Conservation (phyloP, 805 yeast genomes). For the Sugiyamaella lignohabitans region DNA sequence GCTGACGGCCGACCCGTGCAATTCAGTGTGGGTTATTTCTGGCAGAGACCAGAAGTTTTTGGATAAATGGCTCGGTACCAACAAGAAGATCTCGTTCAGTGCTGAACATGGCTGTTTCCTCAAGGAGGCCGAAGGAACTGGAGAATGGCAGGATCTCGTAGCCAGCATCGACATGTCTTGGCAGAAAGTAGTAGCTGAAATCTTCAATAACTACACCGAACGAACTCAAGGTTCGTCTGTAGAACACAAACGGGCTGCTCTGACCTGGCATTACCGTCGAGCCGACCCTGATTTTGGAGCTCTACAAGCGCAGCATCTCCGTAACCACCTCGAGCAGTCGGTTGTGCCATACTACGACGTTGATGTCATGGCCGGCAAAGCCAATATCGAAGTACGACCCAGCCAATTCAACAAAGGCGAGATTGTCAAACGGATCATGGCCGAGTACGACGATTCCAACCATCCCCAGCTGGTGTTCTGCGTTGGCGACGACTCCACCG, state of each 20-base stretch:
- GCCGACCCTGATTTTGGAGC: conserved; percentile 91
- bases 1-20: conserved; percentile 67
- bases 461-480: conserved; percentile 83
- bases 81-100: conserved; percentile 65
- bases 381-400: conserved; percentile 96
- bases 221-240: conserved; percentile 85
- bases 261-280: conserved; percentile 96
- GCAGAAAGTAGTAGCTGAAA: conserved; percentile 75
- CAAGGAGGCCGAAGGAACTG: conserved; percentile 36
- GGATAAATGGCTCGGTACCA: conserved; percentile 77
- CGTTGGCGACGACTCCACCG: conserved; percentile 93
- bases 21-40: conserved; percentile 89
- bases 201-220: conserved; percentile 70
- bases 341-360: conserved; percentile 66
- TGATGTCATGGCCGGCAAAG: conserved; percentile 96
- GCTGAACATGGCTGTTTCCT: conserved; percentile 98
- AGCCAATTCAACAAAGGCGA: conserved; percentile 93
- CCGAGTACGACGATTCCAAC: conserved; percentile 30
- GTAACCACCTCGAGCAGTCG: conserved; percentile 52
- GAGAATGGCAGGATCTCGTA: conserved; percentile 78
- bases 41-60: conserved; percentile 92
- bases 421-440: conserved; percentile 74
- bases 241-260: conserved; percentile 85
- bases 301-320: conserved; percentile 73
- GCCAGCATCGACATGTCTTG: conserved; percentile 85